Percentiles rank a stretch among this genome's conserved stretches.
Conservation (phyloP, 495 filamentous ascomycete species). For the Cairneyella variabilis region DNA sequence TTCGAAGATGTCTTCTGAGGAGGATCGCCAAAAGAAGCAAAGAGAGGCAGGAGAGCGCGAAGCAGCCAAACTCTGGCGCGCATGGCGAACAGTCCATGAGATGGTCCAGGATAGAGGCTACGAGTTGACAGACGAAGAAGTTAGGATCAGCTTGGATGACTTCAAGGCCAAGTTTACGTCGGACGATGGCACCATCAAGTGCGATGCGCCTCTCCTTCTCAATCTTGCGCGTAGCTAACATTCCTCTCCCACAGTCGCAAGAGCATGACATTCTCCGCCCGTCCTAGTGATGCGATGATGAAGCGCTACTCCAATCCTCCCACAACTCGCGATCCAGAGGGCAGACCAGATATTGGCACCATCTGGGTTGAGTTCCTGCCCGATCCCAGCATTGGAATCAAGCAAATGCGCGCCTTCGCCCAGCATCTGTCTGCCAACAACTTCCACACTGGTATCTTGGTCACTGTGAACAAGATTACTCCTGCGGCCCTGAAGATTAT, state of each 20-base stretch:
- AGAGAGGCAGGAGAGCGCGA: slow-evolving; percentile 57
- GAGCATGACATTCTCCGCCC: slow-evolving; percentile 80
- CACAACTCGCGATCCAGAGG: slow-evolving; percentile 57
- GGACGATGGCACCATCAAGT: slow-evolving; percentile 50
- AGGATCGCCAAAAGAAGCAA: slow-evolving; percentile 37
- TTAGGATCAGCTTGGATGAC: slow-evolving; percentile 70
- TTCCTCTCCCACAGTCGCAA: slow-evolving; percentile 56
- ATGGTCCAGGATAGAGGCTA: slow-evolving; percentile 89
- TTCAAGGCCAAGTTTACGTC: slow-evolving; percentile 67
- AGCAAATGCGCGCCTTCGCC: slow-evolving; percentile 86
- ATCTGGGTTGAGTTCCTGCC: slow-evolving; percentile 92
- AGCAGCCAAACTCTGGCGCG: slow-evolving; percentile 75
- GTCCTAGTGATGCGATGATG: slow-evolving; percentile 78
- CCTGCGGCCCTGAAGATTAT: slow-evolving; percentile 81
- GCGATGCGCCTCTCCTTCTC: slow-evolving; percentile 5
- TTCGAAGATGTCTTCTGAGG: no score
- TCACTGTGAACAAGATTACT: slow-evolving; percentile 77
- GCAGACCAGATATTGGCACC: slow-evolving; percentile 68
- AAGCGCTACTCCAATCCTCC: slow-evolving; percentile 70
- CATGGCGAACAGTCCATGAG: slow-evolving; percentile 82
- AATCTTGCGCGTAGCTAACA: no score
- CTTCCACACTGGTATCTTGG: slow-evolving; percentile 83
- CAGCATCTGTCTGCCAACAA: slow-evolving; percentile 71
- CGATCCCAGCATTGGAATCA: slow-evolving; percentile 75
- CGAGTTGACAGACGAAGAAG: slow-evolving; percentile 83